phyloP scores from a whole-genome alignment of 75 land plant genomes.

The Ceratopteris richardii region DNA sequence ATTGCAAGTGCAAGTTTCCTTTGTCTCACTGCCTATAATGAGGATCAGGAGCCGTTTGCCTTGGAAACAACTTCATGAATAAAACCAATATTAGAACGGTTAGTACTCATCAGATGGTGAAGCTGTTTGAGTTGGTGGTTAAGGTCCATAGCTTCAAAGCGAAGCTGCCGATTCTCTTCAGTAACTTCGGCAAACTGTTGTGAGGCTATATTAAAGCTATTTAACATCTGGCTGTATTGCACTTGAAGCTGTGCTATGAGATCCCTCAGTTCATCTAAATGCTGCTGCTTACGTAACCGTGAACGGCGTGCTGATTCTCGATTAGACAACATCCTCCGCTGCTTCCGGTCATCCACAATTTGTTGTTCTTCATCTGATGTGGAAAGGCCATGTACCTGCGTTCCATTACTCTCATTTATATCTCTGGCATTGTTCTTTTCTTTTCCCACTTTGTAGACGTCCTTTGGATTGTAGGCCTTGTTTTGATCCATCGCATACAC shows the following conservation, averaged over 20 bases:
- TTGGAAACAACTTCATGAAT: no score
- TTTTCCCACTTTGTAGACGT: no score
- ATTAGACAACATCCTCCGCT: conserved; percentile 75
- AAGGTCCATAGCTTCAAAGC: conserved; percentile 42
- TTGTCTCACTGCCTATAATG: no score
- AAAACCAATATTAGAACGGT: neutral
- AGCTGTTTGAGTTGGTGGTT: conserved; percentile 38
- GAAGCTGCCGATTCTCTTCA: conserved; percentile 48
- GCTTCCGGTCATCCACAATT: conserved; percentile 54
- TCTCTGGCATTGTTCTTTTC: no score
- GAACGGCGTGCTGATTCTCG: conserved; percentile 85
- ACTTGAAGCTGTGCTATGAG: conserved; percentile 46
- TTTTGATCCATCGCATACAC: no score
- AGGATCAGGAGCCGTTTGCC: no score
- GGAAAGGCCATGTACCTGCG: conserved; percentile 14
- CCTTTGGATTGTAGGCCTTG: no score
- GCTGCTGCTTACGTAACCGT: conserved; percentile 83
- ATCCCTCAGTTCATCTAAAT: conserved; percentile 63
- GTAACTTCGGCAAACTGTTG: conserved; percentile 37
- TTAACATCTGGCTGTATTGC: conserved; percentile 49
- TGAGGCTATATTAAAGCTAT: conserved; percentile 34
- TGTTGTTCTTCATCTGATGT: conserved; percentile 48
- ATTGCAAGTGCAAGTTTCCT: no score
- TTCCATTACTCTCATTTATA: neutral
- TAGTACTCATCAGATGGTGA: neutral